phyloP scores from a whole-genome alignment of 768 basidiomycete genomes.

The Tylopilus subfusipes region DNA sequence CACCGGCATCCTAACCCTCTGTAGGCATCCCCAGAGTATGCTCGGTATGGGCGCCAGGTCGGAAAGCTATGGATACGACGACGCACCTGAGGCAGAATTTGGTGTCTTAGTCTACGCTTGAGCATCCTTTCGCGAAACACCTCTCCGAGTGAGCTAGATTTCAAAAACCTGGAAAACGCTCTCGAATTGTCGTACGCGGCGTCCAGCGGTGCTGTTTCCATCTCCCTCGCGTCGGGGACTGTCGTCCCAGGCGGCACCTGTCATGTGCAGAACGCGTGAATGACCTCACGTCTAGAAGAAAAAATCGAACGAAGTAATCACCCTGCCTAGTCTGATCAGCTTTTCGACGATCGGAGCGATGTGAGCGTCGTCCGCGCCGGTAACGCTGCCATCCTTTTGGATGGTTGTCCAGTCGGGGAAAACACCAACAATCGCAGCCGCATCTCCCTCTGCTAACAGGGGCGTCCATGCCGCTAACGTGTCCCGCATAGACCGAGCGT shows the following conservation, averaged over 20 bases:
- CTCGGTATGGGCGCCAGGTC: background rate
- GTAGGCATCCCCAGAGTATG: background rate
- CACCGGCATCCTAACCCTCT: conserved; percentile 26
- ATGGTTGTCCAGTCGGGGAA: conserved; percentile 40
- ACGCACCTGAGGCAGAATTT: conserved; percentile 40
- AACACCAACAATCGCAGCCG: conserved; percentile 38
- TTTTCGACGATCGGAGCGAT: conserved; percentile 13
- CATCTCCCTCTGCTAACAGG: conserved; percentile 28
- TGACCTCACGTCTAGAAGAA: background rate
- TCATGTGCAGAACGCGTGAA: background rate
- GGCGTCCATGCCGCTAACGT: conserved; percentile 37
- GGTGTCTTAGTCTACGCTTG: conserved; percentile 29
- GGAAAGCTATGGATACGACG: conserved; percentile 10
- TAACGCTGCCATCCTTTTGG: conserved; percentile 9
- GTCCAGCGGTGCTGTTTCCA: conserved; percentile 10
- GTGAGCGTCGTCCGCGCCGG: conserved; percentile 10
- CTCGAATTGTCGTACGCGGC: conserved; percentile 40
- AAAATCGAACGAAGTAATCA: background rate
- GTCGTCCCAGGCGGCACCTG: conserved; percentile 17
- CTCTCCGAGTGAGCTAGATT: conserved; percentile 18
- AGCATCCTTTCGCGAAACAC: conserved; percentile 18
- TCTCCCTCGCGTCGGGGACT: background rate
- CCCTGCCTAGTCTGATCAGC: conserved; percentile 21
- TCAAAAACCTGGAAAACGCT: conserved; percentile 34
- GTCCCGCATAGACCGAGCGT: conserved; percentile 28